Percentiles rank a stretch among this genome's conserved stretches.
Conservation (phyloP, 371 early-diverging fungal genomes). For the Apophysomyces sp. region DNA sequence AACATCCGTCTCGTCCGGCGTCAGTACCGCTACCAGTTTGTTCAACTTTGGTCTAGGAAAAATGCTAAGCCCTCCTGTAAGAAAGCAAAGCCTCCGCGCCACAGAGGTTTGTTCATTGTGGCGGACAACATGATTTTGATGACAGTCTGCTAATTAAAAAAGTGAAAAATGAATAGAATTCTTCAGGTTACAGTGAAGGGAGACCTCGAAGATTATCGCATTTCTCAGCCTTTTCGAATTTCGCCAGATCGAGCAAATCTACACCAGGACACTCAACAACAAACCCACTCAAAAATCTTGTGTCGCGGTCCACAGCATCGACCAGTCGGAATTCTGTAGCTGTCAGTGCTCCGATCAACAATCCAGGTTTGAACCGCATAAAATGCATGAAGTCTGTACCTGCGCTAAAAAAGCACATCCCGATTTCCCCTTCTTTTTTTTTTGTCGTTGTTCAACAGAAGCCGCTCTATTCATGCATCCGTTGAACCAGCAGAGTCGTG, state of each 20-base stretch:
- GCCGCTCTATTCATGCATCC: constrained; percentile 55
- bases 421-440: constrained; percentile 3
- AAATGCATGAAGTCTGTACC: neutral
- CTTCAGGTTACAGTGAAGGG: constrained; percentile 1
- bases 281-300: constrained; percentile 27
- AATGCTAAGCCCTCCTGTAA: constrained; percentile 5
- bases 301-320: constrained; percentile 18
- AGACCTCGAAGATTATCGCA: constrained; percentile 28
- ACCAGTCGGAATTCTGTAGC: constrained; percentile 14
- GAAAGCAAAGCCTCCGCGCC: constrained; percentile 23
- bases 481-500: constrained; percentile 16
- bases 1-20: constrained; percentile 4
- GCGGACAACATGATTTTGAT: no score
- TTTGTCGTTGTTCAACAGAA: constrained; percentile 25
- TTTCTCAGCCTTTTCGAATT: constrained; percentile 28
- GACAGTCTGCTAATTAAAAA: no score
- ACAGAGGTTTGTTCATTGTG: constrained; percentile 6
- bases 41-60: constrained; percentile 22
- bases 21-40: constrained; percentile 11
- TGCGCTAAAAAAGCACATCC: neutral
- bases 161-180: constrained; percentile 1
- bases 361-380: constrained; percentile 22
- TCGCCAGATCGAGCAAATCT: constrained; percentile 24
- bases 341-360: constrained; percentile 24
- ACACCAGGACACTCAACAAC: constrained; percentile 1